Evolutionary conservation across 1,284 basidiomycete genomes (phyloP), one percentile per base, ranked within the genome.

Genomic region (Fistulina hepatica): DNA sequence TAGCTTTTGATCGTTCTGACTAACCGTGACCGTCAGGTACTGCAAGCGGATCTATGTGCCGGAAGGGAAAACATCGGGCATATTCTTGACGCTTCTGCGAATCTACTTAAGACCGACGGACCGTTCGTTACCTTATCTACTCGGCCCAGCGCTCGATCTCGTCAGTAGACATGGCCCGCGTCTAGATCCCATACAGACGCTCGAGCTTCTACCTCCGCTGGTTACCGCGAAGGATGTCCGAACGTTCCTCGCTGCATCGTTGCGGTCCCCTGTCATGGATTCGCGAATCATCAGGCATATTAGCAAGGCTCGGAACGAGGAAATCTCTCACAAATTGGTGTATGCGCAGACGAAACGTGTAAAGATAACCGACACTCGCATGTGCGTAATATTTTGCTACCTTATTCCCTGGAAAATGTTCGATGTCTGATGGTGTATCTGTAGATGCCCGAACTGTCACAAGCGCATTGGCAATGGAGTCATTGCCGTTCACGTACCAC

Each of bases 401-500:
- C 19, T 33, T 36, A 31, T 31, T n/a, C 33, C 8, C n/a, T n/a
- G 11, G 15, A 31, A 37, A 33, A 28, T 35, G 36, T 32, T 38
- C 22, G 45, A 27, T 41, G 23, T 22, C 26, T 33, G 31, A 6
- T 17, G 31, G 20, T 19, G 35, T 31, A 34, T 36, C 23, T 45
- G 11, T 37, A 94, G 91, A 58, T 97, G 95, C 52, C 91, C 91
- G 0, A 83, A 91, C 53, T 99, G 94, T 57, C 84, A 93, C 55
- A 97, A 97, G 53, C 75, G 93, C 15, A 65, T 99, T 20, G 95
- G 95, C 1, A 84, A 81, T 48, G 93, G 88, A 43, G 92, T 95
- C 25, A 91, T 98, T 49, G 90, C 93, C 1, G 90, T 97, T 0
- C 92, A 94, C 64, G 68, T 81, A 12, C 92, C 91, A 44, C 69